Base-by-base conservation (phyloP, 2,329 filamentous ascomycete genomes). In the Microsporum audouinii region DNA sequence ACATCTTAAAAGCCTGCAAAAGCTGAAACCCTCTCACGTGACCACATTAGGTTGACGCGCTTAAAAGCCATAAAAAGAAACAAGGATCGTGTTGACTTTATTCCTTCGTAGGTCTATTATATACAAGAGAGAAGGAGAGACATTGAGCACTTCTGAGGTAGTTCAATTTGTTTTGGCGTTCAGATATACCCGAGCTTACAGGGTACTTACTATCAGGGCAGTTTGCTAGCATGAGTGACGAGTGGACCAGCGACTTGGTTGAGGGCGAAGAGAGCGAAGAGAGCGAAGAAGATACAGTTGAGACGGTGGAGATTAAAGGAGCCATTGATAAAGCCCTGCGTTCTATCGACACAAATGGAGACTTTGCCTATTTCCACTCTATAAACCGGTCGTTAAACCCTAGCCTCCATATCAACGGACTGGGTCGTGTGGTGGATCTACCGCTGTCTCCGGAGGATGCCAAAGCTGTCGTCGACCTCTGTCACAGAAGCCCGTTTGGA, bases 401-500 rank as follows among this genome's bases (percentile, higher is more conserved):
- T 14, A 65, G 63, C 10, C 58, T 68, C 5, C 47, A 33, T 41
- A 59, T 69, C 33, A 51, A 60, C 2, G 61, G 39, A 17, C 31
- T 63, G n/a, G 65, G 65, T 7, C 51, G 51, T 33, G 38, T n/a
- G 1, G 61, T 69, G 41, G 58, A 63, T 2, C 49, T 69, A 6
- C 67, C 66, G 1, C 53, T 69, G 17, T 63, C 62, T 2, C 2
- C 58, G 27, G 10, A 55, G 1, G 67, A 66, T 60, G 65, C 66
- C 2, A 33, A 62, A 14, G 60, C 60, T 17, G 65, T 70, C 49
- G 65, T 66, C 41, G 49, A 61, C 12, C 29, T 58, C 23, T 62
- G 62, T 31, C 60, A 65, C 23, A 57, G 61, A 39, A 63, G 62
- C 29, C 73, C 76, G 1, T 75, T 68, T 55, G 73, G 73, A 2